Conservation (phyloP, 2,329 filamentous ascomycete genomes). For the Gremmenia infestans region DNA sequence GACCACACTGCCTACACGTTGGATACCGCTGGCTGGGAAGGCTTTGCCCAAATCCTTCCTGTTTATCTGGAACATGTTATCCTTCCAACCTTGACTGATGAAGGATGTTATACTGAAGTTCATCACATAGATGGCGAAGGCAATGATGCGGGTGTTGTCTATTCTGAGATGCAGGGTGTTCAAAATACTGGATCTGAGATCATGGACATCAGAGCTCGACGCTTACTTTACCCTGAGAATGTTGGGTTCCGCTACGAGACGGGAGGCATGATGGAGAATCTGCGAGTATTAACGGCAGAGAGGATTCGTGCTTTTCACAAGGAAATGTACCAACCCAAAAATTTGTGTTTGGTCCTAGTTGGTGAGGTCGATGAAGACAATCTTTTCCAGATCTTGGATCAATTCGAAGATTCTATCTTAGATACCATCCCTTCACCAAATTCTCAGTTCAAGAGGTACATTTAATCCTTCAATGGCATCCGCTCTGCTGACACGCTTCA, state of each 20-base stretch:
- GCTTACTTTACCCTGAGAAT: constrained; percentile 79
- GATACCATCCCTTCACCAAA: constrained; percentile 73
- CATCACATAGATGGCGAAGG: constrained; percentile 92
- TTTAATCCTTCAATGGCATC: not conserved
- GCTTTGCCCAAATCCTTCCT: constrained; percentile 89
- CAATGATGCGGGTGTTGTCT: constrained; percentile 94
- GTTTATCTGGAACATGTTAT: constrained; percentile 95
- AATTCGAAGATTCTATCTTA: constrained; percentile 83
- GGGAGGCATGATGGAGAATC: constrained; percentile 91
- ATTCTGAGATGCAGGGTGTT: constrained; percentile 97
- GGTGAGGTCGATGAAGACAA: constrained; percentile 83
- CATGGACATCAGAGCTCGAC: constrained; percentile 78
- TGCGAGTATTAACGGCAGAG: constrained; percentile 80
- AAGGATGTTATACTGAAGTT: constrained; percentile 90
- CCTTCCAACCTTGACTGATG: constrained; percentile 85
- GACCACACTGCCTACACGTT: constrained; percentile 96
- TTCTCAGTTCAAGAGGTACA: constrained; percentile 61
- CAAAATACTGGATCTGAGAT: constrained; percentile 81
- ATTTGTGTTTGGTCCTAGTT: constrained; percentile 85
- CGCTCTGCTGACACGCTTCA: constrained; percentile 15
- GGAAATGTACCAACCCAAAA: constrained; percentile 97
- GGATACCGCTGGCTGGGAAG: constrained; percentile 93
- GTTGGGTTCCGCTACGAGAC: constrained; percentile 96
- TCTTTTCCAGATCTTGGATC: constrained; percentile 74
- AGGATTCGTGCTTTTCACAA: constrained; percentile 92